Percentiles rank a stretch among this genome's conserved stretches.
Conservation (phyloP, 495 filamentous ascomycete species). For the Sporormia fimetaria region DNA sequence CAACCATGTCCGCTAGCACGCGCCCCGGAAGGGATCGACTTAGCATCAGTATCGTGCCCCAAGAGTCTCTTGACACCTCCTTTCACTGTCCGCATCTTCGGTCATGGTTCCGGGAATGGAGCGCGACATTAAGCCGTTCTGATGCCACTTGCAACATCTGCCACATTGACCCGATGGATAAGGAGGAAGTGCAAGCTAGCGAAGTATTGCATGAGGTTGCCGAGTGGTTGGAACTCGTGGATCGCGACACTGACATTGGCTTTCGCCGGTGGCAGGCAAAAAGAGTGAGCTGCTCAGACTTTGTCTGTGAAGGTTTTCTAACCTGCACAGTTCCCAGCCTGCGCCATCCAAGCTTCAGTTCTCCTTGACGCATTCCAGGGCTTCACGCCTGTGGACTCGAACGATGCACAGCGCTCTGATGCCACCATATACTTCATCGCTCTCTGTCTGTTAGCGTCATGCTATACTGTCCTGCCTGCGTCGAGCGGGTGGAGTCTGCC, state of each 20-base stretch:
- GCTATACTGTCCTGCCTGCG: slow-evolving; percentile 8
- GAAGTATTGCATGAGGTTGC: slow-evolving; percentile 9
- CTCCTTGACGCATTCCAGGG: no score
- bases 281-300: slow-evolving; percentile 1
- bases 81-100: neutral
- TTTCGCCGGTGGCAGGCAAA: neutral
- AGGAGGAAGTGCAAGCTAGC: neutral
- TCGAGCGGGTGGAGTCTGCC: slow-evolving; percentile 10
- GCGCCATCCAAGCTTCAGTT: no score
- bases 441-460: slow-evolving; percentile 15
- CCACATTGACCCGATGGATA: no score
- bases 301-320: no score
- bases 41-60: neutral
- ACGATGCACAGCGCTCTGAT: neutral
- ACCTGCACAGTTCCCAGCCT: slow-evolving; percentile 1
- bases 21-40: neutral
- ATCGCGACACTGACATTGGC: slow-evolving; percentile 3
- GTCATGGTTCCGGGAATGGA: neutral
- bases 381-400: neutral
- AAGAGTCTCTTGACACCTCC: neutral
- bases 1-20: no score
- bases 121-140: no score
- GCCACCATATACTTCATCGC: slow-evolving; percentile 7
- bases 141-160: no score
- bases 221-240: slow-evolving; percentile 9